phyloP scores from a whole-genome alignment of 164 flowering plant species.

The Sextonia rubra region DNA sequence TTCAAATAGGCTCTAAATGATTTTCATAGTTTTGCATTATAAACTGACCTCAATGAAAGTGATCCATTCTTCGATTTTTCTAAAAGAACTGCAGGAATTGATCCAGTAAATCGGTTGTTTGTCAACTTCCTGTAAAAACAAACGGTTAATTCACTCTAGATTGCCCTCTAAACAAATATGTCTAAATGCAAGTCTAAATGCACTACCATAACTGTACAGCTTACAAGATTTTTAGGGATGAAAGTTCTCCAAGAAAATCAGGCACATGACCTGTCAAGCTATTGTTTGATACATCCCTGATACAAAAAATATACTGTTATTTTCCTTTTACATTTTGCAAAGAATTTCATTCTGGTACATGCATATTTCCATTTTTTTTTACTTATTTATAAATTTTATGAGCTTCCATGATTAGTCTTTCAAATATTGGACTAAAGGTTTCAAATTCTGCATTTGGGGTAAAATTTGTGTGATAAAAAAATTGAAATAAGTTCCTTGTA shows the following conservation, averaged over 20 bases:
- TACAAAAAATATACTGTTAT: not conserved
- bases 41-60: not conserved
- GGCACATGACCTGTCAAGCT: slow-evolving; percentile 30
- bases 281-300: slow-evolving; percentile 29
- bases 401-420: not conserved
- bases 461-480: not conserved
- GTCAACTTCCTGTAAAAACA: not conserved
- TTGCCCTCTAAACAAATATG: not conserved
- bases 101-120: not conserved
- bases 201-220: not conserved
- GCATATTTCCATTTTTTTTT: too few species aligned
- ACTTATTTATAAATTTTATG: too few species aligned
- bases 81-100: not conserved
- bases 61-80: not conserved
- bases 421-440: too few species aligned
- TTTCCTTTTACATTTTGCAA: too few species aligned
- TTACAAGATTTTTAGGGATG: slow-evolving; percentile 28
- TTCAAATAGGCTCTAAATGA: too few species aligned
- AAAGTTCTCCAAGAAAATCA: slow-evolving; percentile 21
- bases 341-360: too few species aligned
- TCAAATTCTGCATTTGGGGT: not conserved
- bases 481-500: not conserved
- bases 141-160: not conserved
- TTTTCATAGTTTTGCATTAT: too few species aligned
- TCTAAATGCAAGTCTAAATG: not conserved